phyloP scores from a whole-genome alignment of 768 basidiomycete species.

The Pleurotus tuber-regium region DNA sequence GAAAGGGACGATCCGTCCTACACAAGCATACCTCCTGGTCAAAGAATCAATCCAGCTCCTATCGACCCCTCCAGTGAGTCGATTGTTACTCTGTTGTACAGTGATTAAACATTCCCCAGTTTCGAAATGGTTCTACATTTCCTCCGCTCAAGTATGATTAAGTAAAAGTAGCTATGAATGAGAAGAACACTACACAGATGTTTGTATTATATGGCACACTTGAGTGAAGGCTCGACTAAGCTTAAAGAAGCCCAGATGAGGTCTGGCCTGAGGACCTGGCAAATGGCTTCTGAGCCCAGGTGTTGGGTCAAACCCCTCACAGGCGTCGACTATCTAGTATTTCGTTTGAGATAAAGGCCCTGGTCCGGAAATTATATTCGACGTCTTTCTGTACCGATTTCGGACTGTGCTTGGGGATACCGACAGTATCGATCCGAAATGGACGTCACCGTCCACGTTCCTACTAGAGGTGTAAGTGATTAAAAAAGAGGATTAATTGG shows the following conservation, averaged over 20 bases:
- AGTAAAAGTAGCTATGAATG: constrained; percentile 7
- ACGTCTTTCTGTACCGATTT: constrained; percentile 32
- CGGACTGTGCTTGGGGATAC: constrained; percentile 75
- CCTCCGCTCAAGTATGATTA: constrained; percentile 74
- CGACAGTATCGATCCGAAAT: constrained; percentile 89
- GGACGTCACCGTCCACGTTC: constrained; percentile 90
- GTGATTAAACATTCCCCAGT: constrained; percentile 39
- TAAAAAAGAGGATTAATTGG: too few species aligned
- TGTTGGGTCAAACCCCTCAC: too few species aligned
- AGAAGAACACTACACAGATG: constrained; percentile 2
- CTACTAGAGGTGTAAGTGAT: constrained; percentile 36
- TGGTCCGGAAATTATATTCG: too few species aligned
- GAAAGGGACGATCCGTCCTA: constrained; percentile 62
- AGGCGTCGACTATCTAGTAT: too few species aligned
- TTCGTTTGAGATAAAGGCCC: too few species aligned
- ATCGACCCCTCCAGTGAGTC: constrained; percentile 86
- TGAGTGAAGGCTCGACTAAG: too few species aligned
- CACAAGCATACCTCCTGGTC: constrained; percentile 68
- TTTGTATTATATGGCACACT: too few species aligned
- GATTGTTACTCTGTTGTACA: constrained; percentile 10
- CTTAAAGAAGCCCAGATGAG: too few species aligned
- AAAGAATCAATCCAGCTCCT: constrained; percentile 80
- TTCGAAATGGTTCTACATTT: constrained; percentile 94
- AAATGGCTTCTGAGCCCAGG: too few species aligned
- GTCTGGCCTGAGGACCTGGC: too few species aligned